Conservation (phyloP, 2,329 filamentous ascomycete species). For the Penicillium digitatum region DNA sequence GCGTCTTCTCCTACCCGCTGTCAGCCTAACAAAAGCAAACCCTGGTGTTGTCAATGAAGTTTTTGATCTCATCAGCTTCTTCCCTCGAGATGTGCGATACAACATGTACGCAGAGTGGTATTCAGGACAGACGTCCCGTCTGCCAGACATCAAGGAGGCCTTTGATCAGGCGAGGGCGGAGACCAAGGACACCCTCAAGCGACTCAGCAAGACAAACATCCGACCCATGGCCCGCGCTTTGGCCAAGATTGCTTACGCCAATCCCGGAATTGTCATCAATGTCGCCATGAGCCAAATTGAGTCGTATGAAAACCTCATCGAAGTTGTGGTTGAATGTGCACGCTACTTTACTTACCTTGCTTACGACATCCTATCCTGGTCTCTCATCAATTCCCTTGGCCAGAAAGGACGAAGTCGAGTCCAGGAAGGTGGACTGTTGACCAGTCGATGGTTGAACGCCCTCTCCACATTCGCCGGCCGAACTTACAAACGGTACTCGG, state of each 20-base stretch:
- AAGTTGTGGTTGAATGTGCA: slow-evolving; percentile 89
- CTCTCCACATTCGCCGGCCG: slow-evolving; percentile 86
- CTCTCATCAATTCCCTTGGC: slow-evolving; percentile 69
- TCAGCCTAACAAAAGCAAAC: slow-evolving; percentile 82
- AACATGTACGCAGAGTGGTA: slow-evolving; percentile 94
- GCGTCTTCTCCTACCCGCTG: slow-evolving; percentile 76
- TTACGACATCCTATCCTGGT: slow-evolving; percentile 92
- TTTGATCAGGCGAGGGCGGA: slow-evolving; percentile 74
- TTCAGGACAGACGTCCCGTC: slow-evolving; percentile 68
- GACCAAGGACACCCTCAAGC: slow-evolving; percentile 81
- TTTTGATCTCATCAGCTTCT: slow-evolving; percentile 76
- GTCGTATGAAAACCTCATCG: slow-evolving; percentile 89
- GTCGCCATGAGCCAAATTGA: slow-evolving; percentile 88
- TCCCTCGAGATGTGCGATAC: slow-evolving; percentile 72
- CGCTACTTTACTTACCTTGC: slow-evolving; percentile 90
- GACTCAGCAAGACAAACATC: slow-evolving; percentile 82
- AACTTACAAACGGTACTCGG: slow-evolving; percentile 79
- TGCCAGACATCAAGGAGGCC: slow-evolving; percentile 71
- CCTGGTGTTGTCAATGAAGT: slow-evolving; percentile 80
- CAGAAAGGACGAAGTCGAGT: slow-evolving; percentile 56
- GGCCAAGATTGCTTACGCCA: slow-evolving; percentile 87
- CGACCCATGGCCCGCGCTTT: slow-evolving; percentile 80
- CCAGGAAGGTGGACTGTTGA: slow-evolving; percentile 66
- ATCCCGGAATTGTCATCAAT: slow-evolving; percentile 85
- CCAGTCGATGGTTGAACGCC: slow-evolving; percentile 87